These are phyloP conservation scores for Ottelia alismoides DNA, from an alignment of 106 monocot genomes.

Conservation along the genomic window DNA sequence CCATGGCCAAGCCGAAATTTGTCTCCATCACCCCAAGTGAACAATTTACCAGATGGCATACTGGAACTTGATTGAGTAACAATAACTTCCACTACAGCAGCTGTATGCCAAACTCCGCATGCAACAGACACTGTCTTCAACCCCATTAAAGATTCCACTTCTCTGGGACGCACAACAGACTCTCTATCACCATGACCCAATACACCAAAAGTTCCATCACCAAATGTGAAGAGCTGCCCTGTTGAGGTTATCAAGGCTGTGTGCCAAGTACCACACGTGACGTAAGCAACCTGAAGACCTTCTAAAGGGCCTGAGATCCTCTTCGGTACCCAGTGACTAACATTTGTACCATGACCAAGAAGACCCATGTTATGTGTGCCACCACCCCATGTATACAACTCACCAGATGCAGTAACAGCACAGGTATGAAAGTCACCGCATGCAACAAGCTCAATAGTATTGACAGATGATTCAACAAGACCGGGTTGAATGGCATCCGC, in stretches of 20 bases:
- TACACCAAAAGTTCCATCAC: constrained; percentile 21
- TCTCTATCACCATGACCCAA: constrained; percentile 14
- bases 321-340: constrained; percentile 16
- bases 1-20: constrained; percentile 17
- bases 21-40: constrained; percentile 23
- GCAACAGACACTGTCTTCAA: constrained; percentile 18
- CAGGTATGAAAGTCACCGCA: constrained; percentile 93
- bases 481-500: constrained; percentile 44
- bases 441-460: constrained; percentile 38
- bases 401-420: constrained; percentile 55
- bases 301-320: constrained; percentile 18
- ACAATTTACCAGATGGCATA: constrained; percentile 17
- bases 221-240: constrained; percentile 21
- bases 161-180: constrained; percentile 7
- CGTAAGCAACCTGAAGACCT: constrained; percentile 13
- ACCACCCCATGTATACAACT: constrained; percentile 91
- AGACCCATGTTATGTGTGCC: constrained; percentile 20
- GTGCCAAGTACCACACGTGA: constrained; percentile 16
- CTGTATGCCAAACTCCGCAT: constrained; percentile 21
- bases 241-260: constrained; percentile 17
- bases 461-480: constrained; percentile 65
- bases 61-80: constrained; percentile 1
- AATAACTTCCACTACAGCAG: constrained; percentile 15
- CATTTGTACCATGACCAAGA: constrained; percentile 14
- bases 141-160: constrained; percentile 18